Percentiles rank a stretch among this genome's conserved stretches.
Evolutionary conservation across 768 basidiomycete species (phyloP).

Genomic region (Myochromella boudieri): DNA sequence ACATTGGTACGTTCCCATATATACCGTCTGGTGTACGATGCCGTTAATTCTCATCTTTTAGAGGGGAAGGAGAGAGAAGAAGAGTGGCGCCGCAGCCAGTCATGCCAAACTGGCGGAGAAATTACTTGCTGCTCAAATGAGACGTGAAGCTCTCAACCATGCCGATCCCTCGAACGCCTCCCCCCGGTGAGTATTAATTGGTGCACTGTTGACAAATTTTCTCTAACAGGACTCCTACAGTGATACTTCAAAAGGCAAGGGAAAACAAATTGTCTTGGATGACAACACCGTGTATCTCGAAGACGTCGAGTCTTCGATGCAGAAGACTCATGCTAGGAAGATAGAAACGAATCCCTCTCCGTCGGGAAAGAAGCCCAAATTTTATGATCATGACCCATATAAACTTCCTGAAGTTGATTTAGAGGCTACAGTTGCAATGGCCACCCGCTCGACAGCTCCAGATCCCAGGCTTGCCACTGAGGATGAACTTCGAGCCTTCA

Average conservation of each 20-base stretch:
- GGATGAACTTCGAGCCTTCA: slow-evolving; percentile 89
- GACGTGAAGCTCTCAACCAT: slow-evolving; percentile 75
- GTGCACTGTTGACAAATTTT: not conserved
- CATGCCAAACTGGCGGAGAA: slow-evolving; percentile 89
- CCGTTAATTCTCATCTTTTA: too few relatives aligned
- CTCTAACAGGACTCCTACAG: slow-evolving; percentile 11
- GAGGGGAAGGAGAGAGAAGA: slow-evolving; percentile 89
- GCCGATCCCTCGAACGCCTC: slow-evolving; percentile 6
- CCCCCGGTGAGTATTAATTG: not conserved
- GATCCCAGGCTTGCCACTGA: slow-evolving; percentile 96
- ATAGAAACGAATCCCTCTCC: slow-evolving; percentile 39
- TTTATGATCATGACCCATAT: slow-evolving; percentile 88
- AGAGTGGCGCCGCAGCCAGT: slow-evolving; percentile 83
- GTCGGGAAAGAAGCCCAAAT: slow-evolving; percentile 60
- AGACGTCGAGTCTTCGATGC: slow-evolving; percentile 62
- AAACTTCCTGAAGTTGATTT: slow-evolving; percentile 83
- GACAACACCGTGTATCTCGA: slow-evolving; percentile 87
- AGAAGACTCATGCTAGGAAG: slow-evolving; percentile 50
- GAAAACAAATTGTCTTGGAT: slow-evolving; percentile 52
- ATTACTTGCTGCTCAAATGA: slow-evolving; percentile 90
- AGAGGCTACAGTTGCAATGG: slow-evolving; percentile 59
- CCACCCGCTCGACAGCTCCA: slow-evolving; percentile 58
- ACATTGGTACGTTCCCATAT: slow-evolving; percentile 69
- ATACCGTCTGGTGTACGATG: too few relatives aligned
- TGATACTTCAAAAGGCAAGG: slow-evolving; percentile 41